phyloP scores from a whole-genome alignment of 495 filamentous ascomycete genomes.

The Hypoxylon trugodes region DNA sequence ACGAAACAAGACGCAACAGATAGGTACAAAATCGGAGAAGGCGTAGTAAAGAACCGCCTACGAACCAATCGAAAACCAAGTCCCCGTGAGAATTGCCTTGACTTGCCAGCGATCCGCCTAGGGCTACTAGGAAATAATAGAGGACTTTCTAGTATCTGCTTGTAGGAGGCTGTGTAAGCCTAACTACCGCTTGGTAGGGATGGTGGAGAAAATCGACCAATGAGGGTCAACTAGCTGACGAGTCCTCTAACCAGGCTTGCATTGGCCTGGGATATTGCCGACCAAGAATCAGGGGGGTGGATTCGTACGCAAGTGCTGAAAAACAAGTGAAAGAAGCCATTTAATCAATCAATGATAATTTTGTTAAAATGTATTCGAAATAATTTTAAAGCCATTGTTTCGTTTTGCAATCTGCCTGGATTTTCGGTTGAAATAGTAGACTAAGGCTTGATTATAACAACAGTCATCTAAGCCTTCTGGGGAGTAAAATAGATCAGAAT shows the following conservation, averaged over 20 bases:
- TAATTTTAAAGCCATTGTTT: too few relatives aligned
- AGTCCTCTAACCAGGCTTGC: slow-evolving; percentile 43
- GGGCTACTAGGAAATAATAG: slow-evolving; percentile 19
- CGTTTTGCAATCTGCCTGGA: too few relatives aligned
- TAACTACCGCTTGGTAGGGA: slow-evolving; percentile 15
- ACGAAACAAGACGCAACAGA: not conserved
- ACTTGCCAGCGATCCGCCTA: slow-evolving; percentile 1
- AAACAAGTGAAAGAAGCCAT: slow-evolving; percentile 2
- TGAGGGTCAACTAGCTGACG: slow-evolving; percentile 47
- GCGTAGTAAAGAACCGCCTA: not conserved
- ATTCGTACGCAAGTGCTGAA: slow-evolving; percentile 23
- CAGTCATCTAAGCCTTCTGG: too few relatives aligned
- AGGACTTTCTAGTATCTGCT: slow-evolving; percentile 1
- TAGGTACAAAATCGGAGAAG: too few relatives aligned
- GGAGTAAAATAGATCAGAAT: too few relatives aligned
- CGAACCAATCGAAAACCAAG: not conserved
- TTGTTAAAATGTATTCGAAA: too few relatives aligned
- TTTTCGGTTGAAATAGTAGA: too few relatives aligned
- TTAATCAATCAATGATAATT: not conserved
- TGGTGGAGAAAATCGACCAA: slow-evolving; percentile 31
- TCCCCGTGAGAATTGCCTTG: slow-evolving; percentile 2
- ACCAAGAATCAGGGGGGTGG: slow-evolving; percentile 14
- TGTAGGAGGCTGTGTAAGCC: slow-evolving; percentile 34
- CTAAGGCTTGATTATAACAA: too few relatives aligned
- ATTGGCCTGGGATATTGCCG: slow-evolving; percentile 16